Evolutionary conservation across 495 filamentous ascomycete genomes (phyloP), one percentile per base, ranked within the genome.

Genomic region (Penicillium tannophilum): DNA sequence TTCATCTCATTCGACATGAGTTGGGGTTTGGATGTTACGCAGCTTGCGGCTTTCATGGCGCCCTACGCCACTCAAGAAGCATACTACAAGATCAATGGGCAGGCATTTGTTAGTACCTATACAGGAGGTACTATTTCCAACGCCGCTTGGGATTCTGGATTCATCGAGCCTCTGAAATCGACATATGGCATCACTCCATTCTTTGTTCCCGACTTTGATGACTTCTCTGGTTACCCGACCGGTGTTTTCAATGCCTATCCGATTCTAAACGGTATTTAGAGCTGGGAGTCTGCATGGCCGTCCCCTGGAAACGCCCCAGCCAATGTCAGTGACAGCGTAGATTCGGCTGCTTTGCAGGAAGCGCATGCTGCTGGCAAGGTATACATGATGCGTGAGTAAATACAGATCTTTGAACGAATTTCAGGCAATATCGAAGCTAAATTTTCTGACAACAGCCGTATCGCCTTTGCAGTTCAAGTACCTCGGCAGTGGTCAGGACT

Each of bases 381-480:
- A 9, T 74, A 72, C 51, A 72, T 75, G 71, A 72, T 74, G 54
- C 54, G 71, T 69, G 17, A 56, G 68, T 35, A 3, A 31, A 3
- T 12, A 4, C 0, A 42, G 36, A 53, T 23, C 0, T 0, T 36
- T 31, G 12, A 42, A 39, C 20, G 6, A 28, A 6, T 10, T 48
- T 36, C 16, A 33, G 11, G 9, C 17, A 30, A 2, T 0, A 52
- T 4, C 2, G 6, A 20, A 2, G 17, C 31, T 17, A 36, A 17
- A 28, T 1, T 23, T 1, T 24, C 42, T 19, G 30, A 36, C 16
- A 24, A 3, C 20, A 71, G 67, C 61, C 14, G 28, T 76, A 14
- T 76, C 73, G 4, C 35, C 68, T 1, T 57, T 79, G 0, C 77
- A 81, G 46, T 81, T 73, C 63, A 80, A 81, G 48, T 69, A 78